phyloP scores from a whole-genome alignment of 257 asterid genomes.

The Fraxinus cuspidata region DNA sequence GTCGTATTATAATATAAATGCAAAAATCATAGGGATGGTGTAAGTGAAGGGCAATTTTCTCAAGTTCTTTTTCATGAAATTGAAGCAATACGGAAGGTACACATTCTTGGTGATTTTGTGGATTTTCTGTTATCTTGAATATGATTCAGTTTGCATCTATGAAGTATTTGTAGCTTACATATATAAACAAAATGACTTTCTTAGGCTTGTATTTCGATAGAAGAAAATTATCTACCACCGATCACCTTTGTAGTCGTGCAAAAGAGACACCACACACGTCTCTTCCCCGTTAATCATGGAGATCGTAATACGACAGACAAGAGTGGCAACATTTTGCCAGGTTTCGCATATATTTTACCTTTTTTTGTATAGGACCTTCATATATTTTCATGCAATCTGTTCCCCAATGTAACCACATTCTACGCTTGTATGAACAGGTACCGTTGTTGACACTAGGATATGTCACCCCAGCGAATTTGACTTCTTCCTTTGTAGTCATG shows the following conservation, averaged over 20 bases:
- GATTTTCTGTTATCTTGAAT: not conserved
- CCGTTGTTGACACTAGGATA: slow-evolving; percentile 73
- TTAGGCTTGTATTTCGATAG: slow-evolving; percentile 72
- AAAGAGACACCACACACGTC: slow-evolving; percentile 91
- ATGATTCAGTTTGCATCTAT: not conserved
- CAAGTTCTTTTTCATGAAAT: slow-evolving; percentile 71
- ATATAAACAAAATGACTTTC: not conserved
- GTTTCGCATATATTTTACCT: slow-evolving; percentile 25
- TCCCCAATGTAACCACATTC: not conserved
- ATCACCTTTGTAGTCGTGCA: slow-evolving; percentile 87
- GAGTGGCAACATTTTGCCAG: slow-evolving; percentile 91
- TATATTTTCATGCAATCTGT: not conserved
- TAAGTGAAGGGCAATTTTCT: slow-evolving; percentile 81
- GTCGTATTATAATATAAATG: not conserved
- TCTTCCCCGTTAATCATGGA: slow-evolving; percentile 56
- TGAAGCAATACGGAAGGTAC: slow-evolving; percentile 69
- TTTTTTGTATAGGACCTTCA: not conserved
- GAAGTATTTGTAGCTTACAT: not conserved
- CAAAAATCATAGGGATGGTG: slow-evolving; percentile 71
- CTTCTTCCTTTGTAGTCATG: slow-evolving; percentile 80
- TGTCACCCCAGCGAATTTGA: slow-evolving; percentile 85
- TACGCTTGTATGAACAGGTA: slow-evolving; percentile 44
- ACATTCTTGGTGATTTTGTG: not conserved
- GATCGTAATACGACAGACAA: slow-evolving; percentile 53
- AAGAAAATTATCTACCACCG: slow-evolving; percentile 50